Conservation (phyloP, 1,139 yeast species). For the Protomyces arabidopsidicola region DNA sequence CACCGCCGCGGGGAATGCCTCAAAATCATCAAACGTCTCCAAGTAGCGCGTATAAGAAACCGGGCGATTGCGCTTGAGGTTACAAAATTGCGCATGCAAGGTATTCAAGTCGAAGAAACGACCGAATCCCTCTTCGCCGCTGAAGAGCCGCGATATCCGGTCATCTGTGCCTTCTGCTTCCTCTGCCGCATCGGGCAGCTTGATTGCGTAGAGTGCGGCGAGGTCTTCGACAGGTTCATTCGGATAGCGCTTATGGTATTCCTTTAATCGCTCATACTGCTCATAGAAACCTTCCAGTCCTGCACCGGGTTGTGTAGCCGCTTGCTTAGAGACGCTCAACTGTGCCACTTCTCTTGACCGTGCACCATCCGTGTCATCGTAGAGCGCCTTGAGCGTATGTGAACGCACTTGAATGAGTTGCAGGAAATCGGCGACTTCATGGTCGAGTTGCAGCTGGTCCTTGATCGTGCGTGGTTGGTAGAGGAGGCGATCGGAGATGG, state of each 20-base stretch:
- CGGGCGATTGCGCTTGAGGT: conserved; percentile 40
- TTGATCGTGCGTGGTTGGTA: conserved; percentile 35
- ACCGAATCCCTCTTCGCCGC: conserved; percentile 62
- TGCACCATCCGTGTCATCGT: conserved; percentile 33
- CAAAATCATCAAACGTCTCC: conserved; percentile 45
- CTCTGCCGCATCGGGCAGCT: conserved; percentile 25
- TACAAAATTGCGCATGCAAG: conserved; percentile 52
- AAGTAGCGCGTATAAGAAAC: conserved; percentile 53
- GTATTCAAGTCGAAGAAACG: conserved; percentile 55
- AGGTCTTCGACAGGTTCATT: conserved; percentile 42
- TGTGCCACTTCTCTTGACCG: conserved; percentile 27
- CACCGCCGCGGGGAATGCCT: conserved; percentile 35
- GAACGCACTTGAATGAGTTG: conserved; percentile 48
- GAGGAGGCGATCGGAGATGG: conserved; percentile 49
- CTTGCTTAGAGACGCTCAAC: conserved; percentile 19
- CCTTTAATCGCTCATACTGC: conserved; percentile 42
- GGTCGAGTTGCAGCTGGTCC: conserved; percentile 57
- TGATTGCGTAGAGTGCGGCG: conserved; percentile 38
- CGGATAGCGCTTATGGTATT: conserved; percentile 39
- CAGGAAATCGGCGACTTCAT: conserved; percentile 58
- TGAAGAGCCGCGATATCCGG: conserved; percentile 48
- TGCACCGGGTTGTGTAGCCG: conserved; percentile 31
- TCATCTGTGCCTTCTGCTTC: conserved; percentile 28
- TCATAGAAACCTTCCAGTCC: conserved; percentile 47
- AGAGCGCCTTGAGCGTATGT: conserved; percentile 36